A percentile compares a stretch with the other conserved stretches of the same genome.
Conservation (phyloP, 495 filamentous ascomycete genomes). For the Cryomyces antarcticus region DNA sequence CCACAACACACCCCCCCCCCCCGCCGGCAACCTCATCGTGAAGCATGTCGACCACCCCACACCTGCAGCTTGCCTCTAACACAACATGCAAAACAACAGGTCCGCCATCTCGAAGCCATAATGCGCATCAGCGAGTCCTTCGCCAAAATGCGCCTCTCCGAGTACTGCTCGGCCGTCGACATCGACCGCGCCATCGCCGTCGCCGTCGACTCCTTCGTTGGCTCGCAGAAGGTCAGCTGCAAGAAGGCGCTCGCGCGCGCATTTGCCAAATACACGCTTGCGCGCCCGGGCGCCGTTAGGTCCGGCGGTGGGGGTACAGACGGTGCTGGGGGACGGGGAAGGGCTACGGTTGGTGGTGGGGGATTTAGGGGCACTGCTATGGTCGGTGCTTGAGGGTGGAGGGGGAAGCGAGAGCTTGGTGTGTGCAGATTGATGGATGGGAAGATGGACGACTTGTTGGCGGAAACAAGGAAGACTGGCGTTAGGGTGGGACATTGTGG, state of each 20-base stretch:
- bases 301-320: background rate
- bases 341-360: no score
- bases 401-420: no score
- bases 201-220: slow-evolving; percentile 88
- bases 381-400: no score
- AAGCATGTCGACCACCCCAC: no score
- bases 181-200: slow-evolving; percentile 96
- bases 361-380: no score
- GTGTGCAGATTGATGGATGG: no score
- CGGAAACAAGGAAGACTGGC: no score
- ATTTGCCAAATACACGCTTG: slow-evolving; percentile 73
- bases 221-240: slow-evolving; percentile 88
- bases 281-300: slow-evolving; percentile 13
- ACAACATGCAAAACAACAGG: slow-evolving; percentile 25
- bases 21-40: no score
- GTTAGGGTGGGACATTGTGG: no score
- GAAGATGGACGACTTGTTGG: no score
- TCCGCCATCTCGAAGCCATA: slow-evolving; percentile 93
- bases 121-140: slow-evolving; percentile 85
- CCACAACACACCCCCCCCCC: background rate
- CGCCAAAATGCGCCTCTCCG: slow-evolving; percentile 85
- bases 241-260: slow-evolving; percentile 93
- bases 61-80: background rate
- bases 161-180: slow-evolving; percentile 74
- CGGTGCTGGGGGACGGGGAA: no score